phyloP scores from a whole-genome alignment of 2,329 filamentous ascomycete genomes.

The Neofusicoccum sp. region DNA sequence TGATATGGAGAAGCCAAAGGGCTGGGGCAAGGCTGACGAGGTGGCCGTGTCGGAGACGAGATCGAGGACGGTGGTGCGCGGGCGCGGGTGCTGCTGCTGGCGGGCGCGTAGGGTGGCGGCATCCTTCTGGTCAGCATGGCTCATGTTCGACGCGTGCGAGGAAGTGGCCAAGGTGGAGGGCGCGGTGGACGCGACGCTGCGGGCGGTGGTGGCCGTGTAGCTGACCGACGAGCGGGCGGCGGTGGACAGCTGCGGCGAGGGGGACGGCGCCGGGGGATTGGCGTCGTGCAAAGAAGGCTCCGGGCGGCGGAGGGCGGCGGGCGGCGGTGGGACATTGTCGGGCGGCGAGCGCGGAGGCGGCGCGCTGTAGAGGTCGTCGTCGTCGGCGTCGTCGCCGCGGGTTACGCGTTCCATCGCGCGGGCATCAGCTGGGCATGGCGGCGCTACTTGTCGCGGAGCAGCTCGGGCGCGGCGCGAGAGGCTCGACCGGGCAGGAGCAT shows the following conservation, averaged over 20 bases:
- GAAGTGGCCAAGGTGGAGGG: conserved; percentile 18
- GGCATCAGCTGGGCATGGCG: conserved; percentile 14
- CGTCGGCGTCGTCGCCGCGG: conserved; percentile 16
- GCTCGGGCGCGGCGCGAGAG: neutral
- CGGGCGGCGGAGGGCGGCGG: neutral
- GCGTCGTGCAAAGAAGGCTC: neutral
- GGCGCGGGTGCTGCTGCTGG: conserved; percentile 31
- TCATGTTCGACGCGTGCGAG: conserved; percentile 18
- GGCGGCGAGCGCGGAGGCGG: conserved; percentile 21
- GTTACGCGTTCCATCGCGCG: conserved; percentile 19
- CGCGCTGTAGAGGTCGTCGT: conserved; percentile 19
- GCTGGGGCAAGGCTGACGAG: conserved; percentile 41
- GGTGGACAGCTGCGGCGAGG: conserved; percentile 17
- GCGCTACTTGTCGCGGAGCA: too few relatives aligned
- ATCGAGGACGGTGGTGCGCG: conserved; percentile 38
- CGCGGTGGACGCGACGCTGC: conserved; percentile 18
- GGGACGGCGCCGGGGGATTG: neutral
- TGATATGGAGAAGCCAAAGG: conserved; percentile 41
- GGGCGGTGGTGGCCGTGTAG: conserved; percentile 21
- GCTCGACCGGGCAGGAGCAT: conserved; percentile 10
- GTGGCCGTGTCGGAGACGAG: conserved; percentile 43
- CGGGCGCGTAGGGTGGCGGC: neutral
- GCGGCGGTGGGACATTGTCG: neutral
- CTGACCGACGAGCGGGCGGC: conserved; percentile 18
- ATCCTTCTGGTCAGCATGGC: conserved; percentile 14